Base-by-base conservation (phyloP, 2,329 filamentous ascomycete genomes). In the Trichophyton simii region DNA sequence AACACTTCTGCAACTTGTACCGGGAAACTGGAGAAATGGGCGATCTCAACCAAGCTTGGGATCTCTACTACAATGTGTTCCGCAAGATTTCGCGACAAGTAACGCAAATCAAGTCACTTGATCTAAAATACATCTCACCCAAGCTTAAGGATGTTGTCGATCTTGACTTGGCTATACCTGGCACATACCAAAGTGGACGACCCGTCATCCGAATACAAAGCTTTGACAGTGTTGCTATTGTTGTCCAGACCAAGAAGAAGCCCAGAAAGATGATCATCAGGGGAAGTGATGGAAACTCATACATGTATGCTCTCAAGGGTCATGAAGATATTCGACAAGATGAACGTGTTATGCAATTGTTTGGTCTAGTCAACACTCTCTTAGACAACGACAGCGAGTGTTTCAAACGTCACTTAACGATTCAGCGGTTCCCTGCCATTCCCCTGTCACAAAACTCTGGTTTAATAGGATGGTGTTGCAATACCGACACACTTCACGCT, bases 251-350 rank as follows among this genome's bases (percentile, higher is more conserved):
- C 31, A 99, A 99, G 77, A 95, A 99, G 74, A 84, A 92, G 57
- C 94, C 94, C 7, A 83, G 94, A 66, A 95, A 95, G 74, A 83
- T 97, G 68, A 90, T 87, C 63, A 83, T 94, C 69, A 86, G 86
- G 70, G 95, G 92, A 64, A 96, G 89, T 69, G 92, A 99, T 71
- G 94, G 94, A 62, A 84, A 83, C 64, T 83, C 85, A 2, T 96
- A 96, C 72, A 87, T 89, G 58, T 97, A 96, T 77, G 76, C 89
- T 62, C 83, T 99, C 68, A 99, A 99, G 79, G 94, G 94, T n/a
- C 95, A 99, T 70, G 94, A 99, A 76, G 94, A 99, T 78, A 96
- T 99, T 66, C 87, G 94, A 63, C 94, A 99, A 75, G 94, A 99
- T 71, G 94, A 99, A 76, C 87, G 95, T 76, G 94, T 99, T 67